Conservation (phyloP, 768 basidiomycete species). For the Suillus alpinus region DNA sequence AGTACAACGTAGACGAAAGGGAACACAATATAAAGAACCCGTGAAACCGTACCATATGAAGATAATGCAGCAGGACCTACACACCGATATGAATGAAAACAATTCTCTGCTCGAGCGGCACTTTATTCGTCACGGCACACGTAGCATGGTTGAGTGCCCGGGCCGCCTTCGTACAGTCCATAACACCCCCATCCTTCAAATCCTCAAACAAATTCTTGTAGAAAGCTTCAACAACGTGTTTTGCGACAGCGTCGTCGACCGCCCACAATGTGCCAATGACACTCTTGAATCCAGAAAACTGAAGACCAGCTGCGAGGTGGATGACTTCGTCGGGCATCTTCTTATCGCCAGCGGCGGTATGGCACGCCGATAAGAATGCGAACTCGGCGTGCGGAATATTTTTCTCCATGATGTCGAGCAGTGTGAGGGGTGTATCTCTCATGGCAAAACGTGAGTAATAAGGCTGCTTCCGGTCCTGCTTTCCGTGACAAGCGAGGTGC, state of each 20-base stretch:
- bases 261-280: slow-evolving; percentile 24
- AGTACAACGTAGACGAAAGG: too few species aligned
- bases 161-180: slow-evolving; percentile 6
- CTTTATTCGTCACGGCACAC: background rate
- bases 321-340: slow-evolving; percentile 16
- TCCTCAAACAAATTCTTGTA: background rate
- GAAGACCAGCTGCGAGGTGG: slow-evolving; percentile 22
- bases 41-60: background rate
- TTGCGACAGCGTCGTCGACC: slow-evolving; percentile 4
- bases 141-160: background rate
- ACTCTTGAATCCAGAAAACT: slow-evolving; percentile 18
- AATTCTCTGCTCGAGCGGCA: slow-evolving; percentile 5
- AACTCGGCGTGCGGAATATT: background rate
- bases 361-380: slow-evolving; percentile 20
- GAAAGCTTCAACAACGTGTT: background rate
- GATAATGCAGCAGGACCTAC: background rate
- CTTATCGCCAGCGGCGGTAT: slow-evolving; percentile 18
- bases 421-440: background rate
- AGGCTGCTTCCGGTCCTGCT: slow-evolving; percentile 6
- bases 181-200: background rate
- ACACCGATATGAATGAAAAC: slow-evolving; percentile 8
- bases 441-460: slow-evolving; percentile 9
- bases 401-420: slow-evolving; percentile 4
- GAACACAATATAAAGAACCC: background rate
- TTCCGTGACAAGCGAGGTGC: slow-evolving; percentile 22